Conservation (phyloP, 2,329 filamentous ascomycete species). For the Graphilbum ipis-grandicollis region DNA sequence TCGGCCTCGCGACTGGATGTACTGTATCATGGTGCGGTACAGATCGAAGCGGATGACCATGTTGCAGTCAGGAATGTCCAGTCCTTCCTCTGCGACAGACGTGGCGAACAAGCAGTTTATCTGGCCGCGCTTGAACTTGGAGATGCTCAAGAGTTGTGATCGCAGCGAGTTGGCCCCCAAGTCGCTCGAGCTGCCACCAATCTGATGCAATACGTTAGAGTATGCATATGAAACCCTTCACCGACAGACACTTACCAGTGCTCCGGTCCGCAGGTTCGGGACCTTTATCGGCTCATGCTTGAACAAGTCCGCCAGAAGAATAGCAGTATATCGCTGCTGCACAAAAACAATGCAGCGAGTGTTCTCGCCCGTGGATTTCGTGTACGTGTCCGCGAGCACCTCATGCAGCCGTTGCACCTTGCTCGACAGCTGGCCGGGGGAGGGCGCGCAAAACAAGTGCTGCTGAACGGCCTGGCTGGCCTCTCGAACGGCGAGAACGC, state of each 20-base stretch:
- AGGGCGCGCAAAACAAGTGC: conserved; percentile 25
- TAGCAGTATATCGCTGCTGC: conserved; percentile 58
- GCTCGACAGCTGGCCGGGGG: conserved; percentile 36
- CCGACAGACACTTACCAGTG: conserved; percentile 32
- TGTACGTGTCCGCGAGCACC: conserved; percentile 47
- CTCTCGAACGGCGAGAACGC: conserved; percentile 35
- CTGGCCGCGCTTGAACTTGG: conserved; percentile 40
- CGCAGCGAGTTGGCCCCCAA: conserved; percentile 16
- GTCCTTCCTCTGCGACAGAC: conserved; percentile 49
- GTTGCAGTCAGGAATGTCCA: conserved; percentile 53
- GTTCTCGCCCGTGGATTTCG: conserved; percentile 34
- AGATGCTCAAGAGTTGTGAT: conserved; percentile 57
- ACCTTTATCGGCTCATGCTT: conserved; percentile 33
- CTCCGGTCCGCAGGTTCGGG: conserved; percentile 38
- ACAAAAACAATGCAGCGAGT: conserved; percentile 71
- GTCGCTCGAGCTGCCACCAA: conserved; percentile 6
- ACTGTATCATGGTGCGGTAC: conserved; percentile 80
- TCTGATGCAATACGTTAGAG: neutral
- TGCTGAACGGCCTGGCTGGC: conserved; percentile 37
- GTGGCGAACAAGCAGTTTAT: conserved; percentile 51
- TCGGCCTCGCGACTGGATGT: conserved; percentile 80
- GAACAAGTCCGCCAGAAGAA: conserved; percentile 54
- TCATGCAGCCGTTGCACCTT: conserved; percentile 49
- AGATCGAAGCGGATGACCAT: conserved; percentile 64
- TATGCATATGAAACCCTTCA: neutral